A percentile compares a stretch with the other conserved stretches of the same genome.
Conservation (phyloP, 257 asterid genomes). For the Solanum chaucha region DNA sequence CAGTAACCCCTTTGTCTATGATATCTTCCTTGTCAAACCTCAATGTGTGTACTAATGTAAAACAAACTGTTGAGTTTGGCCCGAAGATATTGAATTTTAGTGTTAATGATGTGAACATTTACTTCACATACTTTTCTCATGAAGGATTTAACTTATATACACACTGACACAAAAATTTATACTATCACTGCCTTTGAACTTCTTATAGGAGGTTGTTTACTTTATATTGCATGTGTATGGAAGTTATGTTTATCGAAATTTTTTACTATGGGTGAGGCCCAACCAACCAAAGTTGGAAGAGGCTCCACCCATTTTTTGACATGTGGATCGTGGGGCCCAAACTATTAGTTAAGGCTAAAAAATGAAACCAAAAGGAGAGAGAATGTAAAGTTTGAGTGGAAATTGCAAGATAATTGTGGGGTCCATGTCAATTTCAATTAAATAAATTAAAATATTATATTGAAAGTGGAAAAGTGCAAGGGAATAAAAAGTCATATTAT, state of each 20-base stretch:
- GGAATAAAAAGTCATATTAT: too few species aligned
- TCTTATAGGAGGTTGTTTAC: background rate
- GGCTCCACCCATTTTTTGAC: too few species aligned
- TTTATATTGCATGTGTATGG: background rate
- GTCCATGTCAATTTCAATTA: too few species aligned
- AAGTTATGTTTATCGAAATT: background rate
- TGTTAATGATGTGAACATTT: background rate
- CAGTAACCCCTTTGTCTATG: background rate
- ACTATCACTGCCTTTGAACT: background rate
- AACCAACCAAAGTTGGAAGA: too few species aligned
- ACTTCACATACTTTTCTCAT: background rate
- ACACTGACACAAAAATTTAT: background rate
- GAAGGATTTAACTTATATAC: background rate
- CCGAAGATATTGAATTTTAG: background rate
- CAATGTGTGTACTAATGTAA: background rate
- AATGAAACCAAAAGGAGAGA: too few species aligned
- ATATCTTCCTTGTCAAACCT: background rate
- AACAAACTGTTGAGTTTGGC: background rate
- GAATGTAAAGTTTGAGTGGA: too few species aligned
- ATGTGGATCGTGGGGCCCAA: too few species aligned
- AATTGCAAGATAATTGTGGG: too few species aligned
- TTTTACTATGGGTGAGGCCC: too few species aligned
- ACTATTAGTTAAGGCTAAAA: too few species aligned
- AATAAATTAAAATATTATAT: too few species aligned
- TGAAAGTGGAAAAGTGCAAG: too few species aligned